Evolutionary conservation across 73 alveolate species (phyloP).

Genomic region (Paramecium octaurelia): DNA sequence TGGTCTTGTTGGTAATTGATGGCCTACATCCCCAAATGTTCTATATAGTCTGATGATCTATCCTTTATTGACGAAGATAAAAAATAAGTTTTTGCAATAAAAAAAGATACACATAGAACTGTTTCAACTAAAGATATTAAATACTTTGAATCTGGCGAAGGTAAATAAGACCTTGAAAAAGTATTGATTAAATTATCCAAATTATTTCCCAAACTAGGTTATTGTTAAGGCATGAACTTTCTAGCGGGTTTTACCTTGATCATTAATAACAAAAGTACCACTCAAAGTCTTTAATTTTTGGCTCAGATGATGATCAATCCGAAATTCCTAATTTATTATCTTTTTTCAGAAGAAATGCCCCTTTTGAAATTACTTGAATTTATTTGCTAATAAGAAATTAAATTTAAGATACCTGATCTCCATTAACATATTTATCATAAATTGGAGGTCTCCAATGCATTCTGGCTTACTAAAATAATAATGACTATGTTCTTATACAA

Average conservation of each 20-base stretch:
- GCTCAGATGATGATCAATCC: not conserved
- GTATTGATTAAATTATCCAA: not conserved
- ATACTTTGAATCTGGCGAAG: not conserved
- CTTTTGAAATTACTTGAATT: not conserved
- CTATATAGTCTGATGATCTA: not conserved
- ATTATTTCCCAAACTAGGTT: not conserved
- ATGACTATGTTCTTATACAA: conserved; percentile 34
- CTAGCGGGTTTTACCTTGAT: conserved; percentile 5
- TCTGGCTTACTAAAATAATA: conserved; percentile 28
- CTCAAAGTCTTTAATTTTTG: not conserved
- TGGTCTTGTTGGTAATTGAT: conserved; percentile 51
- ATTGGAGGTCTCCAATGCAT: not conserved
- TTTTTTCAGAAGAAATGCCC: not conserved
- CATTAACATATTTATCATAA: not conserved
- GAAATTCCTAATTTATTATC: not conserved
- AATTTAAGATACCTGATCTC: not conserved
- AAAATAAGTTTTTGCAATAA: not conserved
- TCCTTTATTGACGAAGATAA: not conserved
- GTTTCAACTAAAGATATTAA: not conserved
- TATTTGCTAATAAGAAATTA: not conserved
- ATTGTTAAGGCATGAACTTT: conserved; percentile 46
- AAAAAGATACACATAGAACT: conserved; percentile 20
- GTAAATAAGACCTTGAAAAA: not conserved
- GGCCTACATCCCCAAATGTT: not conserved
- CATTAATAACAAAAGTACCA: not conserved